A percentile compares a stretch with the other conserved stretches of the same genome.
These are phyloP conservation scores for Colletotrichum neosansevieriae DNA, from an alignment of 2,329 filamentous ascomycete genomes.

Conservation along the genomic window DNA sequence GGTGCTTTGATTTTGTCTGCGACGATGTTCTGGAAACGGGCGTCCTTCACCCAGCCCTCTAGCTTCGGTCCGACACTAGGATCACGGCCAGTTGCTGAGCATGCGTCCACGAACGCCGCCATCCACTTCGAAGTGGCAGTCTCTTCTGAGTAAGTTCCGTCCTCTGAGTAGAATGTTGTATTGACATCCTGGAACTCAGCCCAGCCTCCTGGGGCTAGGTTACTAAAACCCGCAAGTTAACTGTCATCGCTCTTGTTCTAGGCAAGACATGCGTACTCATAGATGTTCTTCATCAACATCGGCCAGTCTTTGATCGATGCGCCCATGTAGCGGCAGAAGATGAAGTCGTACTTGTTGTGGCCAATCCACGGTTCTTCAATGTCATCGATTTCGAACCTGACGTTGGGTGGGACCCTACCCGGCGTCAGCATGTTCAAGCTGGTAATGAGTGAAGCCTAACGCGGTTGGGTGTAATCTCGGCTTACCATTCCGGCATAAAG, in stretches of 20 bases:
- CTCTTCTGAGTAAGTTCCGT: slow-evolving; percentile 40
- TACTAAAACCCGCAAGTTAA: slow-evolving; percentile 38
- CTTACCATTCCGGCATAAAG: slow-evolving; percentile 41
- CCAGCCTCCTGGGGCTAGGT: slow-evolving; percentile 52
- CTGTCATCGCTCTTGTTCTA: too few species aligned
- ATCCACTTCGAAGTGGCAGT: slow-evolving; percentile 41
- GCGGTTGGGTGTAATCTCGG: too few species aligned
- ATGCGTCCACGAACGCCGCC: slow-evolving; percentile 42
- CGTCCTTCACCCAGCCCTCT: slow-evolving; percentile 52
- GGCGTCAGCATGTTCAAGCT: too few species aligned
- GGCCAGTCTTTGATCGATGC: slow-evolving; percentile 34
- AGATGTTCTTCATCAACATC: slow-evolving; percentile 26
- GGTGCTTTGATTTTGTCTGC: slow-evolving; percentile 48
- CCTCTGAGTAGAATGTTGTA: slow-evolving; percentile 42
- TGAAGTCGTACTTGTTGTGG: slow-evolving; percentile 49
- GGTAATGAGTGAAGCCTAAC: too few species aligned
- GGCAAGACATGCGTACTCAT: slow-evolving; percentile 23
- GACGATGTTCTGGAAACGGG: slow-evolving; percentile 51
- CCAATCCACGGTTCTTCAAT: slow-evolving; percentile 63
- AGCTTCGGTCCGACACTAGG: slow-evolving; percentile 47
- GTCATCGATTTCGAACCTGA: slow-evolving; percentile 75
- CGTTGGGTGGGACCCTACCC: slow-evolving; percentile 68
- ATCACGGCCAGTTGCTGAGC: slow-evolving; percentile 44
- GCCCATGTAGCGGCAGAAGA: slow-evolving; percentile 45
- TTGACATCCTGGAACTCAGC: slow-evolving; percentile 45